Conservation (phyloP, 768 basidiomycete genomes). For the Myochromella boudieri region DNA sequence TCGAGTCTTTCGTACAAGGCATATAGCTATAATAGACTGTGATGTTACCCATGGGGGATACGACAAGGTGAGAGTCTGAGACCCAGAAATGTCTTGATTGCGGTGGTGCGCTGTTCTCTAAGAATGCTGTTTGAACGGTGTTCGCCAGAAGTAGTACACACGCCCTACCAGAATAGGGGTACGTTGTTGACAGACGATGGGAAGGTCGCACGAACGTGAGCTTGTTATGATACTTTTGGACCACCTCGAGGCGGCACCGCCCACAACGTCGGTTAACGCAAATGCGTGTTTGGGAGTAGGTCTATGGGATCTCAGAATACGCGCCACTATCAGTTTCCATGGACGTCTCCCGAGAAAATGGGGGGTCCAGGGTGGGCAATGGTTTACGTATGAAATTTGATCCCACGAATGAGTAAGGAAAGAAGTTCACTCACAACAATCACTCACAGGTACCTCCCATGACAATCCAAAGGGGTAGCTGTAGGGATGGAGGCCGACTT, state of each 20-base stretch:
- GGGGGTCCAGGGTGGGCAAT: background rate
- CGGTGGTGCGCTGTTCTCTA: background rate
- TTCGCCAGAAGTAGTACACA: background rate
- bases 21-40: background rate
- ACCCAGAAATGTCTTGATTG: slow-evolving; percentile 1
- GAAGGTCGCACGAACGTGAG: slow-evolving; percentile 6
- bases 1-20: background rate
- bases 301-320: background rate
- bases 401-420: background rate
- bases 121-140: background rate
- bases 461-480: no score
- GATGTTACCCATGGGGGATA: background rate
- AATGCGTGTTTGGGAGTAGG: background rate
- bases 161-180: background rate
- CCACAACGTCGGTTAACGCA: slow-evolving; percentile 2
- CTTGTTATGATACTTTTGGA: background rate
- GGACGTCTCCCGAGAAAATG: background rate
- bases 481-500: no score
- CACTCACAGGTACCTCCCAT: no score
- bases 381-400: background rate
- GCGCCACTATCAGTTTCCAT: background rate
- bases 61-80: background rate
- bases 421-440: background rate
- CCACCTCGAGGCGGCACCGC: background rate
- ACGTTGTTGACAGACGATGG: background rate